Base-by-base conservation (phyloP, 495 filamentous ascomycete genomes). In the Xanthoparmelia taractica region DNA sequence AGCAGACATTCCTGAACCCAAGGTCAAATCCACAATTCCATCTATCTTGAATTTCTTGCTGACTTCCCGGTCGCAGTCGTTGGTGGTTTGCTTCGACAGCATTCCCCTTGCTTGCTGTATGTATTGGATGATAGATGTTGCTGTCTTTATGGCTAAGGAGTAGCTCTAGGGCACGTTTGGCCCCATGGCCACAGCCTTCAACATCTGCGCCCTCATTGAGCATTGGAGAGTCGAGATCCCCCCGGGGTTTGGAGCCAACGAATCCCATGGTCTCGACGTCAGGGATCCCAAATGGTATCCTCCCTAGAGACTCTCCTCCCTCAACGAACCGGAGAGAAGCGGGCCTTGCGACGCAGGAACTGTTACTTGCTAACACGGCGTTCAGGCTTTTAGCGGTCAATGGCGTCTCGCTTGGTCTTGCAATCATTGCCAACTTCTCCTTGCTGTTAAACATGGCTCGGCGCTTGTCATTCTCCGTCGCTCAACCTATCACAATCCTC, bases 21-120 rank as follows among this genome's bases (percentile, higher is more conserved):
- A 84, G 80, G 81, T 83, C 61, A 25, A 72, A 36, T 23, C 60
- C 23, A 18, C 27, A 38, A 33, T 63, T 38, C 29, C 17, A 12
- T 20, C 23, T 18, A 27, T 10, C 6, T 54, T 31, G 6, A 52
- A 55, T 20, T 31, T 61, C 62, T 63, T 57, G 72, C 67, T 68
- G 40, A 68, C 33, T 29, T n/a, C 23, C 37, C 23, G 12, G n/a
- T 29, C 29, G 2, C 17, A 83, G 86, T 63, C 85, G 85, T 47
- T 96, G 90, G 90, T 96, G 91, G 91, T 87, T 93, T 67, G 88
- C 89, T 12, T 88, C 85, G 27, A 89, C 90, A 0, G 88, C 84
- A 13, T 90, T 91, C 66, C 91, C 91, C 36, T 80, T 95, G 68
- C 77, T 91, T 36, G 89, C 91, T 34, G 76, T 76, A 71, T 52